phyloP scores from a whole-genome alignment of 2,329 filamentous ascomycete genomes.

The Metarhizium humberi region DNA sequence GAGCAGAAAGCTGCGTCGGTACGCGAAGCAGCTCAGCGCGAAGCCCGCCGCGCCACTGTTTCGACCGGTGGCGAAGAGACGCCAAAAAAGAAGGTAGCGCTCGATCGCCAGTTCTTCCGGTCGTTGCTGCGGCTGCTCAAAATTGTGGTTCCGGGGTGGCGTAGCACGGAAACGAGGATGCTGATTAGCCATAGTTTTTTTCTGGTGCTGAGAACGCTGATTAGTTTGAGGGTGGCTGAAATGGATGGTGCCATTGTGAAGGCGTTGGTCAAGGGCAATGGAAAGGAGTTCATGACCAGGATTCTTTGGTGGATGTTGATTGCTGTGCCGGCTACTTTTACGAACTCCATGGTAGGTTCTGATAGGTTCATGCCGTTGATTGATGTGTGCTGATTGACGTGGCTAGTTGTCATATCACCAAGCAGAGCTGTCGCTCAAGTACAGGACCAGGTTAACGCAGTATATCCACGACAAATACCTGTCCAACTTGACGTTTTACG shows the following conservation, averaged over 20 bases:
- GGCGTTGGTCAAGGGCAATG: constrained; percentile 81
- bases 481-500: constrained; percentile 96
- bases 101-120: constrained; percentile 75
- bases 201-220: constrained; percentile 77
- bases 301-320: constrained; percentile 99
- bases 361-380: neutral
- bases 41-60: constrained; percentile 38
- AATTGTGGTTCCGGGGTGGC: constrained; percentile 87
- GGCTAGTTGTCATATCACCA: constrained; percentile 86
- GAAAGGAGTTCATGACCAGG: constrained; percentile 77
- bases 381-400: neutral
- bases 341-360: constrained; percentile 83
- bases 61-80: constrained; percentile 27
- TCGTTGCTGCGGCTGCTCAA: constrained; percentile 67
- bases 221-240: constrained; percentile 92
- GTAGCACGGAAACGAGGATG: constrained; percentile 77
- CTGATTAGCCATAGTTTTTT: constrained; percentile 90
- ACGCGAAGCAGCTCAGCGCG: constrained; percentile 52
- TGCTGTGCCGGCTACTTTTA: constrained; percentile 91
- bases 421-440: constrained; percentile 85
- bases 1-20: constrained; percentile 82
- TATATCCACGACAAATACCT: constrained; percentile 93
- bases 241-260: constrained; percentile 92
- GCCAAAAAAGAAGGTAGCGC: constrained; percentile 71
- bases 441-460: constrained; percentile 87